Base-by-base conservation (phyloP, 2,329 filamentous ascomycete species). In the Sporothrix globosa region DNA sequence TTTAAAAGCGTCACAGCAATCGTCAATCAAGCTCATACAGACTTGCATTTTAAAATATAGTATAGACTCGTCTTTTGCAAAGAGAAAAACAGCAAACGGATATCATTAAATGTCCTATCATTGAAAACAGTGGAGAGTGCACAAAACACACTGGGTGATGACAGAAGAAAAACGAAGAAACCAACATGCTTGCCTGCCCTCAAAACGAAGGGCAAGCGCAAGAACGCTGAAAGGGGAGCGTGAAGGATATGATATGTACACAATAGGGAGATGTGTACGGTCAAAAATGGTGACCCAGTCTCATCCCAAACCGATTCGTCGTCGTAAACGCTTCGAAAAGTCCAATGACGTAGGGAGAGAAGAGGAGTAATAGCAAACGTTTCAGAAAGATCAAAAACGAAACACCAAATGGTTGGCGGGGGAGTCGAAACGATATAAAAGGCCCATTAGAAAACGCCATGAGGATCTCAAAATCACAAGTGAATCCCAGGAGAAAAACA, bases 51-150 rank as follows among this genome's bases (percentile, higher is more conserved):
- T 21, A 14, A 27, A 30, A 30, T 41, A 46, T 7, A 46, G 14
- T 17, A 48, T n/a, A 58, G n/a, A 11, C 14, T n/a, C 10, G 41
- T 19, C 21, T 63, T 50, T 48, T n/a, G 13, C 44, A 27, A 27
- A 41, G 69, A 70, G 56, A 73, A 72, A 73, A 73, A 75, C 73
- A 74, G 68, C 58, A 69, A 63, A 52, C 74, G 76, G 76, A 78
- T 77, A 78, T 78, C 76, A 77, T 77, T 76, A 77, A 77, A 76
- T 74, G 72, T 74, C 76, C 58, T 75, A 75, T 76, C 73, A 70
- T 73, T 73, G 67, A 73, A 75, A 72, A 56, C 53, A 61, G 56
- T 44, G 41, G 46, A 60, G 24, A 58, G 39, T 30, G 24, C 53
- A 60, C 34, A 46, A 48, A 54, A 65, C 46, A 39, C 61, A 66